Evolutionary conservation across 768 basidiomycete genomes (phyloP).

Genomic region (Clathrus columnatus): DNA sequence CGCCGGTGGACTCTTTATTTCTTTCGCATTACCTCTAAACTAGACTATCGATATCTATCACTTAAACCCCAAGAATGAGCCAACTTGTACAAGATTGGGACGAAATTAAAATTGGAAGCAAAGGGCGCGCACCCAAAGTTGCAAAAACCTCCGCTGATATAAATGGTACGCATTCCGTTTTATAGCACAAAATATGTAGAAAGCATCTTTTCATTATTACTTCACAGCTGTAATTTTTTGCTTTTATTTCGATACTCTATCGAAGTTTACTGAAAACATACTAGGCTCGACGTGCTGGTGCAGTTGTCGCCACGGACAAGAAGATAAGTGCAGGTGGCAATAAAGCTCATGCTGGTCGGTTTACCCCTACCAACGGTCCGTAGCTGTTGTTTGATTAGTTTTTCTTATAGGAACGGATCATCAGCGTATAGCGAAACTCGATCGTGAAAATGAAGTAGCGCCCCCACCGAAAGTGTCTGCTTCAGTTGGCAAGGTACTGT

Average conservation of each 20-base stretch:
- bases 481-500: conserved; percentile 61
- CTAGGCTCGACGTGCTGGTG: conserved; percentile 68
- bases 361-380: not conserved
- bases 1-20: not conserved
- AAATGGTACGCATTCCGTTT: conserved; percentile 32
- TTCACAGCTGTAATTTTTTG: conserved; percentile 43
- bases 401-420: conserved; percentile 70
- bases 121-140: conserved; percentile 53
- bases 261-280: conserved; percentile 13
- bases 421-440: conserved; percentile 87
- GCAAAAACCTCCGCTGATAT: conserved; percentile 52
- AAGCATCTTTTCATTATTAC: not conserved
- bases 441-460: conserved; percentile 91
- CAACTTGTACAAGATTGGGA: conserved; percentile 7
- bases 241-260: conserved; percentile 4
- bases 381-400: conserved; percentile 1
- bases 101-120: conserved; percentile 45
- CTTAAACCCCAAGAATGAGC: not conserved
- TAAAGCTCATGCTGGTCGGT: conserved; percentile 67
- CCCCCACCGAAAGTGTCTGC: conserved; percentile 75
- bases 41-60: not conserved
- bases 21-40: not conserved
- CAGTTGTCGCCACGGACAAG: conserved; percentile 78
- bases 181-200: conserved; percentile 17
- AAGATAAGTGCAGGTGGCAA: conserved; percentile 60